phyloP scores from a whole-genome alignment of 1,139 yeast genomes.

The Candida albicans region DNA sequence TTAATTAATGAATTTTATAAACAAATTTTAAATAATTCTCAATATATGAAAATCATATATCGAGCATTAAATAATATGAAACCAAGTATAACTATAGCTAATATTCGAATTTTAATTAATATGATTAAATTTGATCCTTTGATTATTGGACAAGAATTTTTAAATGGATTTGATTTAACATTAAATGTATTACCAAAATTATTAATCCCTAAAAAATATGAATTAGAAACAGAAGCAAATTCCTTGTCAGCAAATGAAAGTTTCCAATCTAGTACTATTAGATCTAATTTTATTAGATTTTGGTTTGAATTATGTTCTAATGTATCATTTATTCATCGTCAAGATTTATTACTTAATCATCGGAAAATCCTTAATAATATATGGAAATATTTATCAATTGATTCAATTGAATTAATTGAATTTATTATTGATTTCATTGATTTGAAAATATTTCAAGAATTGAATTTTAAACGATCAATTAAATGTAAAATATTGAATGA shows the following conservation, averaged over 20 bases:
- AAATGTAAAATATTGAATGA: conserved; percentile 81
- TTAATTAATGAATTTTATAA: conserved; percentile 34
- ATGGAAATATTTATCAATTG: conserved; percentile 66
- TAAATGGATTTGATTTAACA: conserved; percentile 67
- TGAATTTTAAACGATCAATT: conserved; percentile 61
- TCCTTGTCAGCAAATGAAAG: conserved; percentile 27
- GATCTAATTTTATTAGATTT: conserved; percentile 60
- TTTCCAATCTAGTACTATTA: conserved; percentile 38
- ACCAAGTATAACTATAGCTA: conserved; percentile 62
- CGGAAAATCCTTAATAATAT: conserved; percentile 59
- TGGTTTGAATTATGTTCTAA: conserved; percentile 54
- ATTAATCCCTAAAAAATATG: conserved; percentile 52
- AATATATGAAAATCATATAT: conserved; percentile 59
- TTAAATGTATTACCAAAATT: conserved; percentile 63
- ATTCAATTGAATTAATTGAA: conserved; percentile 44
- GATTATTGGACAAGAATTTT: conserved; percentile 51
- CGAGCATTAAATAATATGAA: conserved; percentile 63
- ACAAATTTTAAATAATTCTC: conserved; percentile 50
- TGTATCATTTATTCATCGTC: conserved; percentile 55
- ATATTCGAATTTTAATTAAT: conserved; percentile 53
- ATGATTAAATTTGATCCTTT: conserved; percentile 52
- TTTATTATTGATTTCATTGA: conserved; percentile 50
- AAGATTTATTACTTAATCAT: conserved; percentile 59
- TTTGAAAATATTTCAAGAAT: conserved; percentile 55
- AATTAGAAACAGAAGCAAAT: conserved; percentile 29